Conservation (phyloP, 2,329 filamentous ascomycete species). For the Curvularia verruculosa region DNA sequence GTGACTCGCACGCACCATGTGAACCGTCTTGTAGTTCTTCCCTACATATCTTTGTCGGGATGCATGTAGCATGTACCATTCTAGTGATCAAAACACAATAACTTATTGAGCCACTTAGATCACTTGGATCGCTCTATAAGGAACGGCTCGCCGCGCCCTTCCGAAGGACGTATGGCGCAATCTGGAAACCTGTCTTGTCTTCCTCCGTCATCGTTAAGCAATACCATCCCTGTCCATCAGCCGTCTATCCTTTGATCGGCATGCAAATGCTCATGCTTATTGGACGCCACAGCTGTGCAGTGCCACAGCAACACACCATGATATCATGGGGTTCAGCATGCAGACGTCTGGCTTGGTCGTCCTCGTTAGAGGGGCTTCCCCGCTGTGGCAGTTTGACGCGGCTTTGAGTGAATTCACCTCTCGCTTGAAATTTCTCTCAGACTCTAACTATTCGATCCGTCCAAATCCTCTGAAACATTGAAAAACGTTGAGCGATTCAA, state of each 20-base stretch:
- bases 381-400: conserved; percentile 5
- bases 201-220: conserved; percentile 30
- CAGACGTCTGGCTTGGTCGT: conserved; percentile 18
- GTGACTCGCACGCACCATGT: background rate
- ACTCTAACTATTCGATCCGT: background rate
- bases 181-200: conserved; percentile 16
- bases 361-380: conserved; percentile 10
- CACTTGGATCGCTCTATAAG: background rate
- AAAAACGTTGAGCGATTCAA: background rate
- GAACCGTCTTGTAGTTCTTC: background rate
- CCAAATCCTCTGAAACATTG: background rate
- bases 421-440: background rate
- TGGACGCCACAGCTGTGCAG: conserved; percentile 30
- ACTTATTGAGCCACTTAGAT: background rate
- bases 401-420: conserved; percentile 5
- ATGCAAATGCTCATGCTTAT: conserved; percentile 10
- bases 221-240: conserved; percentile 28
- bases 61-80: background rate
- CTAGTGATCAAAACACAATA: background rate
- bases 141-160: background rate
- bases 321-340: conserved; percentile 31
- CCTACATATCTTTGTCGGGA: background rate
- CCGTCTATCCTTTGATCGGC: conserved; percentile 24
- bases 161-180: conserved; percentile 2
- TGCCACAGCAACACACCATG: conserved; percentile 33